Evolutionary conservation across 2,329 filamentous ascomycete species (phyloP), one percentile per base, ranked within the genome.

Genomic region (Trichoderma atroviride): DNA sequence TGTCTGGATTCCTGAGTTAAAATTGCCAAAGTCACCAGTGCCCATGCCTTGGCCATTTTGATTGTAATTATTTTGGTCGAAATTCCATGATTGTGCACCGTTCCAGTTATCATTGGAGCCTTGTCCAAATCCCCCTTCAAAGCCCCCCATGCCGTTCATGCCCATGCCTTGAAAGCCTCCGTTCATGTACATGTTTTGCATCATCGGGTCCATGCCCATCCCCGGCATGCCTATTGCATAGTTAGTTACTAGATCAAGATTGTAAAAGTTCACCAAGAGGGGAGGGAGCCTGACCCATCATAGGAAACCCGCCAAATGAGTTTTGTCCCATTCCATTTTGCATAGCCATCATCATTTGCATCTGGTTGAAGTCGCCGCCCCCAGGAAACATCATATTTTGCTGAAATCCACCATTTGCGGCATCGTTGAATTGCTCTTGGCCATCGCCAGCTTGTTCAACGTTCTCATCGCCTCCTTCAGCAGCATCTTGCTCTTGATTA

Each of bases 11-110:
- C 89, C 90, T 86, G 89, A 86, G 86, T 91, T 91, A 88, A 90
- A 89, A 84, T 87, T 87, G 84, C 90, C 91, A 89, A 88, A 93
- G 84, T 92, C 91, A 92, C 90, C 89, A 86, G 86, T 86, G 83
- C 89, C 89, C 88, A 92, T 92, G 86, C 89, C 89, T 87, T 88
- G 87, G 88, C 89, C 89, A 92, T 89, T 93, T 91, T 91, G 84
- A 89, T 89, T 94, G 90, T 89, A 93, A 91, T 92, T 93, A 92
- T 92, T 91, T 91, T 91, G 90, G 86, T 89, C 88, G 86, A 89
- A 88, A 90, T 90, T 92, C 91, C 91, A 93, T 86, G 90, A 89
- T 84, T 92, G 90, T 83, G 91, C 90, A 85, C 87, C 87, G 86
- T 91, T 92, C 90, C 91, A 93, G 85, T 89, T 90, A 88, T 90